Evolutionary conservation across 805 yeast genomes (phyloP).

Genomic region (Maudiozyma saulgeensis): DNA sequence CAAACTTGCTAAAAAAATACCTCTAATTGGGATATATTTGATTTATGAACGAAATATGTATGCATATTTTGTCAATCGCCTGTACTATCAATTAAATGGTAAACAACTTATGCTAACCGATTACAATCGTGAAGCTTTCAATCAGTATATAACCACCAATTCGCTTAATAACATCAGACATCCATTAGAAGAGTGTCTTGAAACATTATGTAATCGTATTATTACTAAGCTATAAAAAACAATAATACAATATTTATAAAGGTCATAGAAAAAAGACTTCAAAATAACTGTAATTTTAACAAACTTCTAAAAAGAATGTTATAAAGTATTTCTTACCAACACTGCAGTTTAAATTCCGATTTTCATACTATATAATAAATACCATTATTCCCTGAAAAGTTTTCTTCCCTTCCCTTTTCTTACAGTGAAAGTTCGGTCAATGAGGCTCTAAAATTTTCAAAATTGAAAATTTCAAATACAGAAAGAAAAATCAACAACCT

Average conservation of each 20-base stretch:
- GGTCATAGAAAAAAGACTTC: too few species aligned
- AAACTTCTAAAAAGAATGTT: too few species aligned
- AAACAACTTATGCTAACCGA: constrained; percentile 21
- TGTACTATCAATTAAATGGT: constrained; percentile 25
- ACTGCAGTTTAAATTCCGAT: too few species aligned
- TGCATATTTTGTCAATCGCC: constrained; percentile 26
- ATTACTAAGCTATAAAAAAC: constrained; percentile 2
- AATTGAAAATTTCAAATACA: too few species aligned
- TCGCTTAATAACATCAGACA: constrained; percentile 15
- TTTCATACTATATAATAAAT: too few species aligned
- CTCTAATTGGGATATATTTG: constrained; percentile 20
- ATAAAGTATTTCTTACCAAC: too few species aligned
- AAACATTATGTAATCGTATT: constrained; percentile 18
- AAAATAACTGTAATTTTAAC: too few species aligned
- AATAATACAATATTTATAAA: background rate
- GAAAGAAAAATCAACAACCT: too few species aligned
- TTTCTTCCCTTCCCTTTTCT: too few species aligned
- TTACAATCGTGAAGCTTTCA: constrained; percentile 16
- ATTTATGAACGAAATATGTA: constrained; percentile 23
- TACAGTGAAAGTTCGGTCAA: too few species aligned
- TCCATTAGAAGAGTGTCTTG: constrained; percentile 22
- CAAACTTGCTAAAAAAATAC: constrained; percentile 19
- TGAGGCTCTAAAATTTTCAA: too few species aligned
- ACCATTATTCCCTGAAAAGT: too few species aligned
- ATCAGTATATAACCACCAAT: constrained; percentile 12